Percentiles rank a stretch among this genome's conserved stretches.
Evolutionary conservation across 257 asterid species (phyloP).

Genomic region (Scutellaria baicalensis): DNA sequence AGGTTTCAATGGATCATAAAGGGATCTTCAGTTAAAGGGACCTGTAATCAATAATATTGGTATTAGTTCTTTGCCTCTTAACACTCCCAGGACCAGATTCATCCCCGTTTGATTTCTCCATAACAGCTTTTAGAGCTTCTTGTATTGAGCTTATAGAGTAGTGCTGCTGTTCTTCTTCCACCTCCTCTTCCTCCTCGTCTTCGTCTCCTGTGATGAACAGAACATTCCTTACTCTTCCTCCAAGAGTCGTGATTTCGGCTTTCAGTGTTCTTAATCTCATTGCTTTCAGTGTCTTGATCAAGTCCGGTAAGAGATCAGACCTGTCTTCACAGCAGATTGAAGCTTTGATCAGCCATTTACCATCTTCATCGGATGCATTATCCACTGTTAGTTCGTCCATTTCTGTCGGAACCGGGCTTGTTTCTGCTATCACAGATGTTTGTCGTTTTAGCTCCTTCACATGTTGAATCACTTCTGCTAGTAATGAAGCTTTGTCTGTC

Average conservation of each 20-base stretch:
- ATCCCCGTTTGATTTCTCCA: conserved; percentile 59
- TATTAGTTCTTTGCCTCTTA: conserved; percentile 62
- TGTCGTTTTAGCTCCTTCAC: conserved; percentile 80
- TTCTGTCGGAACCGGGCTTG: conserved; percentile 63
- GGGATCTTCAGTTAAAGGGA: conserved; percentile 14
- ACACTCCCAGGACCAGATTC: conserved; percentile 51
- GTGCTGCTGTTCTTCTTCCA: conserved; percentile 19
- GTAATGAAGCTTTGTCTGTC: conserved; percentile 91
- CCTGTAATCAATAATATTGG: conserved; percentile 39
- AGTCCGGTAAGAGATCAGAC: conserved; percentile 67
- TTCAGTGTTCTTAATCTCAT: conserved; percentile 49
- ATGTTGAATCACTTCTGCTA: conserved; percentile 87
- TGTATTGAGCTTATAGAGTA: conserved; percentile 38
- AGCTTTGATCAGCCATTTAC: conserved; percentile 57
- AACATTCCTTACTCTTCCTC: conserved; percentile 75
- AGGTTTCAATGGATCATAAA: background rate
- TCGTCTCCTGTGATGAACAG: conserved; percentile 62
- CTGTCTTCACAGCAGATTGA: conserved; percentile 86
- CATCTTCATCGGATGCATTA: conserved; percentile 55
- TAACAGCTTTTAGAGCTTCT: conserved; percentile 59
- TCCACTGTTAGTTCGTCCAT: conserved; percentile 68
- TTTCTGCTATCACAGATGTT: conserved; percentile 53
- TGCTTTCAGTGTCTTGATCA: conserved; percentile 69
- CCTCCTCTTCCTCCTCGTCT: conserved; percentile 24
- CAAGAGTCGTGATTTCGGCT: conserved; percentile 80